A percentile compares a stretch with the other conserved stretches of the same genome.
phyloP scores from a whole-genome alignment of 1,284 basidiomycete species.

The Psilocybe mexicana region DNA sequence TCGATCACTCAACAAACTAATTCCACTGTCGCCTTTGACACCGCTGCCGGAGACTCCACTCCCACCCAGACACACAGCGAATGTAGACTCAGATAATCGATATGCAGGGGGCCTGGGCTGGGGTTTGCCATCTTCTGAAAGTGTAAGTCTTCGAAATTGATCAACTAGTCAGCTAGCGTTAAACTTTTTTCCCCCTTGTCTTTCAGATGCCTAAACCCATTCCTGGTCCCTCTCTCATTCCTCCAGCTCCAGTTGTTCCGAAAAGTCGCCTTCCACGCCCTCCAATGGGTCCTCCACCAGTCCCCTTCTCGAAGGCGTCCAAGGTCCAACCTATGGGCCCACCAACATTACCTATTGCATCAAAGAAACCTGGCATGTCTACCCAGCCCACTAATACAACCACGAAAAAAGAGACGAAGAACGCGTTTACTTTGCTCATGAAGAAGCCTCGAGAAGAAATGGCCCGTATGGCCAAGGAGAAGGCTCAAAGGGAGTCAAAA shows the following conservation, averaged over 20 bases:
- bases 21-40: slow-evolving; percentile 44
- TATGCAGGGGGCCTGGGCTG: slow-evolving; percentile 19
- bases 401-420: slow-evolving; percentile 9
- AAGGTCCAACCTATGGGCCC: slow-evolving; percentile 6
- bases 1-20: slow-evolving; percentile 20
- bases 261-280: slow-evolving; percentile 34
- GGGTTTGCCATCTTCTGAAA: slow-evolving; percentile 15
- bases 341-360: neutral
- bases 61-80: slow-evolving; percentile 17
- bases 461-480: slow-evolving; percentile 17
- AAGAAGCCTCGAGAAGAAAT: slow-evolving; percentile 10
- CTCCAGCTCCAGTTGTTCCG: slow-evolving; percentile 14
- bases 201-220: slow-evolving; percentile 11
- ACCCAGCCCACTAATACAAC: neutral
- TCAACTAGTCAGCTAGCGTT: neutral
- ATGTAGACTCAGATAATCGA: slow-evolving; percentile 22
- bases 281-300: slow-evolving; percentile 17
- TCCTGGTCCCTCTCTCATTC: slow-evolving; percentile 1
- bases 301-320: slow-evolving; percentile 1
- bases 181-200: neutral
- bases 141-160: slow-evolving; percentile 15
- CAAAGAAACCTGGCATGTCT: neutral
- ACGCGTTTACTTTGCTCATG: slow-evolving; percentile 31
- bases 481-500: slow-evolving; percentile 25
- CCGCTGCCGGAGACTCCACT: slow-evolving; percentile 43